These are phyloP conservation scores for Begonia fuchsioides DNA, from an alignment of 306 rosid genomes.

Conservation along the genomic window DNA sequence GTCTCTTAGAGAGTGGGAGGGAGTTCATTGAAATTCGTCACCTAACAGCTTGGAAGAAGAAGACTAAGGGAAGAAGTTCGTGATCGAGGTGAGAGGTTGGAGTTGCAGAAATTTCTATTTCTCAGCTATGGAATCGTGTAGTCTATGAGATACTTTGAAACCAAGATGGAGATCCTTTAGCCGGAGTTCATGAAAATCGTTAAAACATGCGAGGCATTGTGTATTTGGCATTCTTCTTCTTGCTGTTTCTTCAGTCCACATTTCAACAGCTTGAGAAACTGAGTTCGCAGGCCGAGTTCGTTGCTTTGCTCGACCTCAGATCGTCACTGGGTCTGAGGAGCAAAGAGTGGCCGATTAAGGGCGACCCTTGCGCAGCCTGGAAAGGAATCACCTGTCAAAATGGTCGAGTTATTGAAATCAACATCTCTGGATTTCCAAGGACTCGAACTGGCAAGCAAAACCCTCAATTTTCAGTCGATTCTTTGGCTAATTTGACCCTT, in stretches of 20 bases:
- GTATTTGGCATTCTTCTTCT: slow-evolving; percentile 17
- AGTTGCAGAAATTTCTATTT: not conserved
- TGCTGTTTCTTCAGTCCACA: slow-evolving; percentile 40
- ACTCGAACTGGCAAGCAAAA: slow-evolving; percentile 50
- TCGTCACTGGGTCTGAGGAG: slow-evolving; percentile 67
- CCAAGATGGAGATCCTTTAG: slow-evolving; percentile 7
- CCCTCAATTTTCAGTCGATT: slow-evolving; percentile 59
- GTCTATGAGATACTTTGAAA: slow-evolving; percentile 1
- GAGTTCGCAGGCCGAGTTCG: slow-evolving; percentile 34
- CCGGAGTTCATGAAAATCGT: slow-evolving; percentile 8
- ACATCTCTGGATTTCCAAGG: slow-evolving; percentile 70
- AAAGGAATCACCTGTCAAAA: slow-evolving; percentile 44
- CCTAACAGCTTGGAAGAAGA: too few relatives aligned
- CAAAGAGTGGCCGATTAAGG: slow-evolving; percentile 77
- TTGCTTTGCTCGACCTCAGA: slow-evolving; percentile 57
- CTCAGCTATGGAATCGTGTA: not conserved
- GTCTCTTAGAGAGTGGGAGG: not conserved
- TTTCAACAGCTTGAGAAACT: slow-evolving; percentile 46
- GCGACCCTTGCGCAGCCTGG: slow-evolving; percentile 71
- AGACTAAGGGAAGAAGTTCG: not conserved
- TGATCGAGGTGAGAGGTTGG: not conserved
- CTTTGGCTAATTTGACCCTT: slow-evolving; percentile 60
- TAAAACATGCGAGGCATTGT: slow-evolving; percentile 4
- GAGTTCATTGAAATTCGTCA: not conserved
- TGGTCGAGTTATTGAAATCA: slow-evolving; percentile 68